phyloP scores from a whole-genome alignment of 805 yeast species.

The Priceomyces carsonii region DNA sequence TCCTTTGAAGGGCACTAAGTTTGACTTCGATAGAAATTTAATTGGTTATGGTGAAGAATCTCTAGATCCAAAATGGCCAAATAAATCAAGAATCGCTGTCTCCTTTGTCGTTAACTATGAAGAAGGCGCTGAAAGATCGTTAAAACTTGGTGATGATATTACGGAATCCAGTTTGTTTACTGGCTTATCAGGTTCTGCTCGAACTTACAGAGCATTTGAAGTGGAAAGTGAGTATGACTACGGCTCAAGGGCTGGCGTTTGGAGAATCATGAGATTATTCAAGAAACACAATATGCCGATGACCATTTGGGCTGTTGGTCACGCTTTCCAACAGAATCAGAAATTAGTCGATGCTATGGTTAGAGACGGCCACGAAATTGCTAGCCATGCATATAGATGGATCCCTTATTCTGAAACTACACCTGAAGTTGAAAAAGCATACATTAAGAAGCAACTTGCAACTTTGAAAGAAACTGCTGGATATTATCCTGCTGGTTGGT shows the following conservation, averaged over 20 bases:
- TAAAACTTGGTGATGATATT: constrained; percentile 14
- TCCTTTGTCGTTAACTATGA: constrained; percentile 24
- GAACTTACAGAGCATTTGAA: too few relatives aligned
- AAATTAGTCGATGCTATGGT: constrained; percentile 14
- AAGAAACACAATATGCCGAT: too few relatives aligned
- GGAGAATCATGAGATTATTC: too few relatives aligned
- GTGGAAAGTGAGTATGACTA: too few relatives aligned
- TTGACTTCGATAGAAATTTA: constrained; percentile 12
- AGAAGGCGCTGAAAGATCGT: constrained; percentile 24
- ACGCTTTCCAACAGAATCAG: constrained; percentile 11
- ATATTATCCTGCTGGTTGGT: constrained; percentile 13
- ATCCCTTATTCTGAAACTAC: constrained; percentile 13
- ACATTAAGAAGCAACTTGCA: constrained; percentile 13
- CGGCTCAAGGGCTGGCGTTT: too few relatives aligned
- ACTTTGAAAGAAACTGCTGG: constrained; percentile 12
- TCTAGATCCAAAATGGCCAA: constrained; percentile 21
- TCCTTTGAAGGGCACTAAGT: constrained; percentile 11
- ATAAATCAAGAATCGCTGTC: constrained; percentile 18
- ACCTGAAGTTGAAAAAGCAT: constrained; percentile 16
- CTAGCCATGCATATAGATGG: constrained; percentile 18
- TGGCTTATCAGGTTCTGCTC: too few relatives aligned
- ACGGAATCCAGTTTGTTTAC: constrained; percentile 13
- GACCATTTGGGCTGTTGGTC: too few relatives aligned
- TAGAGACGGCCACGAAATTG: constrained; percentile 18
- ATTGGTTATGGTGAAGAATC: constrained; percentile 26